Evolutionary conservation across 495 filamentous ascomycete genomes (phyloP).

Genomic region (Penicillium psychrofluorescens): DNA sequence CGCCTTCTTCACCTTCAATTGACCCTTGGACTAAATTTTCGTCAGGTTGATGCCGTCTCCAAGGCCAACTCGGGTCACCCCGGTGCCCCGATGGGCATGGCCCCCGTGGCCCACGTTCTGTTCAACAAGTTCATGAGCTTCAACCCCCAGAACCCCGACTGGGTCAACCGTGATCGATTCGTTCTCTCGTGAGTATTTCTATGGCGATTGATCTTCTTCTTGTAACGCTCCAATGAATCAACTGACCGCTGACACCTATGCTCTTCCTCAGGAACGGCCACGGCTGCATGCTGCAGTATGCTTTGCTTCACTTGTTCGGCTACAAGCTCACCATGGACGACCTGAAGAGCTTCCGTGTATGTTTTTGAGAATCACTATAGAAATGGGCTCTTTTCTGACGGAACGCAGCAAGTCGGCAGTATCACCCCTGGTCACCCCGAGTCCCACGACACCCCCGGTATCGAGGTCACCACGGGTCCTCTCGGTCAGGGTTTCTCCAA

Average conservation of each 20-base stretch:
- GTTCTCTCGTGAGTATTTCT: conserved; percentile 72
- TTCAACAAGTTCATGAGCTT: conserved; percentile 99
- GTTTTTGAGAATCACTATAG: conserved; percentile 22
- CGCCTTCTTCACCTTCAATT: too few species aligned
- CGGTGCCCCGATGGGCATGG: conserved; percentile 99
- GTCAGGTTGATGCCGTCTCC: conserved; percentile 92
- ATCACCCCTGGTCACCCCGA: conserved; percentile 97
- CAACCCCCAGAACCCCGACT: conserved; percentile 98
- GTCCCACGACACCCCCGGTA: conserved; percentile 87
- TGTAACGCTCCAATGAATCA: not conserved
- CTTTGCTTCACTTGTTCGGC: conserved; percentile 93
- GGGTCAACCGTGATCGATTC: conserved; percentile 95
- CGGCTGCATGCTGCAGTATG: conserved; percentile 99
- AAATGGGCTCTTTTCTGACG: not conserved
- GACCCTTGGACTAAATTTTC: not conserved
- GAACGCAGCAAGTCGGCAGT: conserved; percentile 66
- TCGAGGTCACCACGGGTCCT: conserved; percentile 97
- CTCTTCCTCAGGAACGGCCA: conserved; percentile 76
- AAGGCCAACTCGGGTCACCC: conserved; percentile 97
- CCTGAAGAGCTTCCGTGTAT: conserved; percentile 89
- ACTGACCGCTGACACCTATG: not conserved
- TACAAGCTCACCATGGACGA: conserved; percentile 81
- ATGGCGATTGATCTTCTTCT: too few species aligned
- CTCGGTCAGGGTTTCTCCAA: conserved; percentile 94
- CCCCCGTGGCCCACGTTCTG: conserved; percentile 92